Conservation (phyloP, 345 rosid species). For the Ceriops tagal region DNA sequence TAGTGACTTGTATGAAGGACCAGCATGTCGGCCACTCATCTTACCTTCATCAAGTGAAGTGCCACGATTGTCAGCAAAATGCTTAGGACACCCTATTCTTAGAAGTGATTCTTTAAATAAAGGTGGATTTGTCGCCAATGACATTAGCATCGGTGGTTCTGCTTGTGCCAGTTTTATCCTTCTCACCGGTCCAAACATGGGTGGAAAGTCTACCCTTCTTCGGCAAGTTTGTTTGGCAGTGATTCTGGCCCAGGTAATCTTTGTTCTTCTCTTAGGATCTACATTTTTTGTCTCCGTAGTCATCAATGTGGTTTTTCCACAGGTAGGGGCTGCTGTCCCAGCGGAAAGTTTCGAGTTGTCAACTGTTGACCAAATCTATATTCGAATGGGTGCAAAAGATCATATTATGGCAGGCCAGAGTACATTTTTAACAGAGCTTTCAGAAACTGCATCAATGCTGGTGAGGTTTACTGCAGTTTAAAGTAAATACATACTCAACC, state of each 20-base stretch:
- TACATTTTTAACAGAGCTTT: constrained; percentile 92
- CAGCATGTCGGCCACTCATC: constrained; percentile 65
- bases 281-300: constrained; percentile 2
- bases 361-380: constrained; percentile 82
- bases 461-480: constrained; percentile 31
- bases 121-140: constrained; percentile 88
- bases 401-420: constrained; percentile 93
- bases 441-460: constrained; percentile 96
- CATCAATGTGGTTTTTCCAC: constrained; percentile 21
- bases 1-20: constrained; percentile 83
- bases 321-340: constrained; percentile 95
- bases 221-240: constrained; percentile 96
- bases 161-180: constrained; percentile 73
- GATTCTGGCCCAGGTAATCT: constrained; percentile 82
- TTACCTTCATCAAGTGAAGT: constrained; percentile 40
- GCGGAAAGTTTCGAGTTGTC: constrained; percentile 83
- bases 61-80: constrained; percentile 64
- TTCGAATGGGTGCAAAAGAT: constrained; percentile 98
- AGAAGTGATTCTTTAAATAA: constrained; percentile 83
- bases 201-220: constrained; percentile 97
- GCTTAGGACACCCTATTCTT: constrained; percentile 86
- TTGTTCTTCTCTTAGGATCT: constrained; percentile 10
- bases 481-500: neutral
- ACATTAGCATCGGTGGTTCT: constrained; percentile 64
- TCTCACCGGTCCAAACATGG: constrained; percentile 99